These are phyloP conservation scores for Neurospora discreta DNA, from an alignment of 495 filamentous ascomycete species.

Conservation along the genomic window DNA sequence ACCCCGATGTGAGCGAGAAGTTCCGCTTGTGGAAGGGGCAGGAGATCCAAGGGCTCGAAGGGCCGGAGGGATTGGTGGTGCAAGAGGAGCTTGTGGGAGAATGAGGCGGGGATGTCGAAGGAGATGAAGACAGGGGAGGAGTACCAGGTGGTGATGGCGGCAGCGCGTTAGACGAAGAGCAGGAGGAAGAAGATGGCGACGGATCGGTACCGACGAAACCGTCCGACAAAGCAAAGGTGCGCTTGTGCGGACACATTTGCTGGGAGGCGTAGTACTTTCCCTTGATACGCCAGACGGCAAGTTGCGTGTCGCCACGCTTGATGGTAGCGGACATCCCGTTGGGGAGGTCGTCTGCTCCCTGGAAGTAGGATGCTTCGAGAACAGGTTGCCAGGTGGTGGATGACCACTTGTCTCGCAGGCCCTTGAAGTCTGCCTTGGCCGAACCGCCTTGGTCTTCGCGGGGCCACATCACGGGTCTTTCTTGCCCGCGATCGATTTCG, in stretches of 20 bases:
- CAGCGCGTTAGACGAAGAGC: constrained; percentile 21
- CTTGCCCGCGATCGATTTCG: constrained; percentile 63
- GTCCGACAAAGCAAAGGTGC: constrained; percentile 81
- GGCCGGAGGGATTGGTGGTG: constrained; percentile 16
- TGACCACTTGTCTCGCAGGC: constrained; percentile 55
- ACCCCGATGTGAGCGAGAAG: constrained; percentile 64
- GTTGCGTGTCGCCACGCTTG: constrained; percentile 85
- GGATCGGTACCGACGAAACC: constrained; percentile 72
- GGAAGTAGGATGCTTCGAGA: constrained; percentile 61
- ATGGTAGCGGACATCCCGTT: constrained; percentile 60
- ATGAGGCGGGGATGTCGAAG: constrained; percentile 27
- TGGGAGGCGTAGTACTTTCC: constrained; percentile 84
- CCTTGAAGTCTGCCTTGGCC: constrained; percentile 62
- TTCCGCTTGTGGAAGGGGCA: constrained; percentile 94
- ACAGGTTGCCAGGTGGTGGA: constrained; percentile 76
- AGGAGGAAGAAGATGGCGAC: constrained; percentile 27
- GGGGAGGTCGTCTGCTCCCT: constrained; percentile 47
- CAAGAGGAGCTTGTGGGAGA: constrained; percentile 33
- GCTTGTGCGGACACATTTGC: constrained; percentile 98
- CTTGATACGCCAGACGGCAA: constrained; percentile 80
- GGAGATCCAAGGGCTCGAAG: constrained; percentile 64
- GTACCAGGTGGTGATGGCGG: constrained; percentile 8
- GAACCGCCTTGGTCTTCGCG: constrained; percentile 32
- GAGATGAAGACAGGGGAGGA: neutral
- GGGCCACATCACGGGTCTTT: constrained; percentile 76